Conservation (phyloP, 164 flowering plant genomes). For the Piper longum region DNA sequence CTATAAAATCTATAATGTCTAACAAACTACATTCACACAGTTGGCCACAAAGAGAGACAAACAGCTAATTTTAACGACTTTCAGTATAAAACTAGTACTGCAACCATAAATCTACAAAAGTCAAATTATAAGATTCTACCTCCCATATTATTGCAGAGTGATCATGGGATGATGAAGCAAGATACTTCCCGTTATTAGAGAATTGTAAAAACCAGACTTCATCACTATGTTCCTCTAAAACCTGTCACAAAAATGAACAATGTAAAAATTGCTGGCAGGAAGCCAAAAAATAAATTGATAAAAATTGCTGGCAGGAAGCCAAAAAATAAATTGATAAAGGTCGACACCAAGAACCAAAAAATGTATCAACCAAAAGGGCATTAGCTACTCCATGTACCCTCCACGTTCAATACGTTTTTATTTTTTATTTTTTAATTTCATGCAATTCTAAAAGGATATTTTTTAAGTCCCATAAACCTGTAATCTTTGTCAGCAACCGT, state of each 20-base stretch:
- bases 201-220: slow-evolving; percentile 60
- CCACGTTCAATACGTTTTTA: too few species aligned
- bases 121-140: slow-evolving; percentile 18
- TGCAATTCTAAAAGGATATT: too few species aligned
- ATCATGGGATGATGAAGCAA: slow-evolving; percentile 52
- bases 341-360: too few species aligned
- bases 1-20: too few species aligned
- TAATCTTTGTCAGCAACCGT: neutral
- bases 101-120: neutral
- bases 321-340: neutral
- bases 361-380: too few species aligned
- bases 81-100: neutral
- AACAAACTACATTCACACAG: too few species aligned
- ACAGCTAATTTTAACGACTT: neutral
- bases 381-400: too few species aligned
- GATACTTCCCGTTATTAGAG: slow-evolving; percentile 49
- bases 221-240: slow-evolving; percentile 30
- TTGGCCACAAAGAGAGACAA: too few species aligned
- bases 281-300: neutral
- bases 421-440: too few species aligned
- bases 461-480: neutral
- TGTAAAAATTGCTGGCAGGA: neutral
- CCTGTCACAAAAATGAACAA: slow-evolving; percentile 15
- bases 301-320: neutral
- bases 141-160: slow-evolving; percentile 43